Percentiles rank a stretch among this genome's conserved stretches.
These are phyloP conservation scores for Umbilicus rupestris DNA, from an alignment of 164 flowering plant genomes.

Conservation along the genomic window DNA sequence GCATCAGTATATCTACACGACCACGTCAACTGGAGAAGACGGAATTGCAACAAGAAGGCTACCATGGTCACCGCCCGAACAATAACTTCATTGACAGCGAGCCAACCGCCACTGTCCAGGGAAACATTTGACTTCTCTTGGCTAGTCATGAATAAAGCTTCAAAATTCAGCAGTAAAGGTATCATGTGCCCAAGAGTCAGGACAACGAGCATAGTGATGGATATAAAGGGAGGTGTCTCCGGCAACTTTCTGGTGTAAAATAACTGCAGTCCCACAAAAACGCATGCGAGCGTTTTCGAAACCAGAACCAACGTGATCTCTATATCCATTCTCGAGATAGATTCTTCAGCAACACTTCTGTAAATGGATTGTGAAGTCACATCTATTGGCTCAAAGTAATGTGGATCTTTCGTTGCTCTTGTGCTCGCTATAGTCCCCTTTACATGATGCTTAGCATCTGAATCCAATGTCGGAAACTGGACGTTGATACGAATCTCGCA, in stretches of 20 bases:
- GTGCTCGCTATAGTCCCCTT: slow-evolving; percentile 29
- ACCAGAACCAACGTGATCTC: slow-evolving; percentile 32
- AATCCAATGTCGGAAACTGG: slow-evolving; percentile 21
- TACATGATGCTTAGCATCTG: slow-evolving; percentile 8
- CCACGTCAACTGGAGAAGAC: slow-evolving; percentile 34
- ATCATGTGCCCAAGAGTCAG: slow-evolving; percentile 35
- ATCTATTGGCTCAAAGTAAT: slow-evolving; percentile 26
- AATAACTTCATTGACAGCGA: slow-evolving; percentile 30
- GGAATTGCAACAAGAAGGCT: slow-evolving; percentile 30
- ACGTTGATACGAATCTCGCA: slow-evolving; percentile 23
- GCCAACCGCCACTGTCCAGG: slow-evolving; percentile 34
- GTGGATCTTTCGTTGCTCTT: slow-evolving; percentile 24
- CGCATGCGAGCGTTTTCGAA: slow-evolving; percentile 30
- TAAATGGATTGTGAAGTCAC: slow-evolving; percentile 20
- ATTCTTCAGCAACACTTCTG: slow-evolving; percentile 20
- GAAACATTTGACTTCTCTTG: slow-evolving; percentile 17
- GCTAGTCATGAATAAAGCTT: slow-evolving; percentile 22
- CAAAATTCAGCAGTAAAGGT: slow-evolving; percentile 35
- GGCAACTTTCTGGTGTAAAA: slow-evolving; percentile 27
- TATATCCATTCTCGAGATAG: slow-evolving; percentile 42
- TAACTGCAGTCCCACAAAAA: slow-evolving; percentile 31
- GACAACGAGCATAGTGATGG: slow-evolving; percentile 25
- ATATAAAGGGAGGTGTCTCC: slow-evolving; percentile 26
- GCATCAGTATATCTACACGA: slow-evolving; percentile 20
- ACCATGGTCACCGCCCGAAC: slow-evolving; percentile 34